Conservation (phyloP, 2,329 filamentous ascomycete species). For the Zymoseptoria pseudotritici region DNA sequence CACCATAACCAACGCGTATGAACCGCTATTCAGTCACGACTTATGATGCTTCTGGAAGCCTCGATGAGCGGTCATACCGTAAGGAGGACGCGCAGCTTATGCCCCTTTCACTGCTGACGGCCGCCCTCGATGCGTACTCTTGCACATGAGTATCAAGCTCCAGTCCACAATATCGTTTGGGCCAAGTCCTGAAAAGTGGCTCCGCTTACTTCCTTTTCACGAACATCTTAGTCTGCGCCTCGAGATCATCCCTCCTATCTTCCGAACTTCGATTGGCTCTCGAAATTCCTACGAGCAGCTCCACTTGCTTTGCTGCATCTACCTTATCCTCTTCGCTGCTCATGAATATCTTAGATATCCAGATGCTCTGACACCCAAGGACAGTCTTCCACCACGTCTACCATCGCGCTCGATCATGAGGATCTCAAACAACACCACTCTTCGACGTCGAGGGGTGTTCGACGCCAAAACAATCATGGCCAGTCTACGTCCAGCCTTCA, state of each 20-base stretch:
- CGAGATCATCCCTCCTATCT: not conserved
- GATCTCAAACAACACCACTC: not conserved
- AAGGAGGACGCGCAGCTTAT: no score
- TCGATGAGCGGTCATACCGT: no score
- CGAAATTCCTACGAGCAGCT: not conserved
- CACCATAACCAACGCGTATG: no score
- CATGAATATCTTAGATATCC: not conserved
- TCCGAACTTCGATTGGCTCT: not conserved
- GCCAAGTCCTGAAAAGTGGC: no score
- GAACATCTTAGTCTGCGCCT: not conserved
- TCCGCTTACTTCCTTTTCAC: no score
- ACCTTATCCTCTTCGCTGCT: not conserved
- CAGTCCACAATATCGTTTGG: no score
- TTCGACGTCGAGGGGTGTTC: not conserved
- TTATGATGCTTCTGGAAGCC: no score
- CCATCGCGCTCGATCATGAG: not conserved
- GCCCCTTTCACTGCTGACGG: no score
- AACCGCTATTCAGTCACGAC: no score
- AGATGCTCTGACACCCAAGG: no score
- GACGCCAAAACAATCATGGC: not conserved
- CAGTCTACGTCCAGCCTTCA: not conserved
- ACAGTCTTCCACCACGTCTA: not conserved
- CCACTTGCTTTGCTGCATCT: not conserved
- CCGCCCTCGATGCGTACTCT: no score
- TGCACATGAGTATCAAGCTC: no score